Percentiles rank a stretch among this genome's conserved stretches.
Evolutionary conservation across 2,329 filamentous ascomycete species (phyloP).

Genomic region (Eutypa lata): DNA sequence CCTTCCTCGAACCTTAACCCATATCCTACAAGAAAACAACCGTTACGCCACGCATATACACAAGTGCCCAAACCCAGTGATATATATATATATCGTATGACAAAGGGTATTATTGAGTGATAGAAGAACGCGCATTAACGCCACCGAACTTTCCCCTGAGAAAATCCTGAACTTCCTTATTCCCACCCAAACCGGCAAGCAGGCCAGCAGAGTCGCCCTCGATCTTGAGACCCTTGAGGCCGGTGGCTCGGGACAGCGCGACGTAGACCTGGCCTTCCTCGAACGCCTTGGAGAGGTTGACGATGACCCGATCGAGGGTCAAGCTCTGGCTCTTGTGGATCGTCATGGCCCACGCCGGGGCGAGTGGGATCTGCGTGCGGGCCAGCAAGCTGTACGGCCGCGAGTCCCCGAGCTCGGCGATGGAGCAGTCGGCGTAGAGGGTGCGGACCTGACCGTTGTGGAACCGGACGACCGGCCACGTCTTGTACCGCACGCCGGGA

Average conservation of each 20-base stretch:
- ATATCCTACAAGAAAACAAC: too few species aligned
- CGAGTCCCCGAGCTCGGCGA: constrained; percentile 43
- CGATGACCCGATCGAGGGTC: constrained; percentile 56
- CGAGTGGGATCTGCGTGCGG: constrained; percentile 60
- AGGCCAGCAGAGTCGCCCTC: constrained; percentile 29
- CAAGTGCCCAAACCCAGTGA: too few species aligned
- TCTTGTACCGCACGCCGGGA: constrained; percentile 23
- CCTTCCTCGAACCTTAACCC: too few species aligned
- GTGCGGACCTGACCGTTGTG: constrained; percentile 40
- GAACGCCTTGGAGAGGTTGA: constrained; percentile 51
- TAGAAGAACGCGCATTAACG: constrained; percentile 10
- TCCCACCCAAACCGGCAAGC: constrained; percentile 26
- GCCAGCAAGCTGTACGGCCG: constrained; percentile 45
- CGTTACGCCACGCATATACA: too few species aligned
- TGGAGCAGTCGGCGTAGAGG: constrained; percentile 49
- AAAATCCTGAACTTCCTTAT: constrained; percentile 32
- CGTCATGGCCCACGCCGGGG: constrained; percentile 60
- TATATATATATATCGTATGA: too few species aligned
- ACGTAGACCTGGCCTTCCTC: constrained; percentile 61
- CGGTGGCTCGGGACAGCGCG: constrained; percentile 55
- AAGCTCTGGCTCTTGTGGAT: constrained; percentile 63
- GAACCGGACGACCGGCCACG: constrained; percentile 53
- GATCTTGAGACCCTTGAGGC: constrained; percentile 45
- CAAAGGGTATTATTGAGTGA: not conserved
- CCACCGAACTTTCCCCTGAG: constrained; percentile 31